Evolutionary conservation across 257 asterid genomes (phyloP), one percentile per base, ranked within the genome.

Genomic region (Lithospermum erythrorhizon): DNA sequence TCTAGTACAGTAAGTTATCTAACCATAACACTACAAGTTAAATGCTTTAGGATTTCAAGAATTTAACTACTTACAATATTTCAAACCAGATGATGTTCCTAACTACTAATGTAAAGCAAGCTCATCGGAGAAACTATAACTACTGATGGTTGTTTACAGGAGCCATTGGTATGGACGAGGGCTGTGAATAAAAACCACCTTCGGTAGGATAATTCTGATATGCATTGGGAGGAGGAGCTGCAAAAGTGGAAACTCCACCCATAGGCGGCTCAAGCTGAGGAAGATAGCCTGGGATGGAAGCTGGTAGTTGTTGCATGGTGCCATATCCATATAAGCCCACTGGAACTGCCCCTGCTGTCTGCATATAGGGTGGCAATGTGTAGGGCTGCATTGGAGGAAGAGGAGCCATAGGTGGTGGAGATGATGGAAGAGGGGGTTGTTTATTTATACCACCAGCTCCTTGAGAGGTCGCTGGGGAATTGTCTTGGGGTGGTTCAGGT

Each of bases 321-420:
- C 70, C 77, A 32, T 82, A 89, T 52, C 73, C 74, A 53, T 76
- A 83, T 2, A 83, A 68, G 17, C 77, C 82, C 65, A 55, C 59
- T 47, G 74, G 66, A 6, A 77, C 56, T 6, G 83, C 68, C 73
- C 81, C 81, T 0, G 82, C 77, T 2, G 83, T 70, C 65, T 79
- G 89, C 75, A 81, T 65, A 60, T 69, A 81, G 49, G 79, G 96
- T 48, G 86, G 78, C 65, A 76, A 69, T 3, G 81, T 86, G 60
- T 82, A 89, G 13, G 82, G 81, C 70, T 76, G 95, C 78, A 81
- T 62, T 8, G 94, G 97, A 7, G 94, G 87, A 58, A 83, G 73
- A 13, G 94, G 95, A 14, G 81, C 78, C 66, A 73, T 47, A 5
- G 95, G 84, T 0, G 90, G 95, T 8, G 95, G 94, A 18, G 93